Evolutionary conservation across 108 stramenopile species (phyloP).

Genomic region (Chaetoceros muelleri): DNA sequence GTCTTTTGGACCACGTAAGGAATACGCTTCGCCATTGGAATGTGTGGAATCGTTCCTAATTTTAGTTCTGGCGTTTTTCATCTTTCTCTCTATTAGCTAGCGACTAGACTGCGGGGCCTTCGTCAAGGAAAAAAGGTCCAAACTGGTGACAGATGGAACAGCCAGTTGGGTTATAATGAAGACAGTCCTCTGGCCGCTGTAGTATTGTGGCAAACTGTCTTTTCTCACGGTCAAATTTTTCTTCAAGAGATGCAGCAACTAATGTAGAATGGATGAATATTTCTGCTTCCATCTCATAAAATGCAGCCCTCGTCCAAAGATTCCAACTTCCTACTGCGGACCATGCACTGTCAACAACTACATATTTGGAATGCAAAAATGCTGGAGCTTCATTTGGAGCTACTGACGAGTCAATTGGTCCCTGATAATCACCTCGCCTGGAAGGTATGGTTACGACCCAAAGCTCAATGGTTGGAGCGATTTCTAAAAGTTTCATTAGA

Average conservation of each 20-base stretch:
- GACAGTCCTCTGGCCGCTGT: constrained; percentile 13
- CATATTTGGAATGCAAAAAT: constrained; percentile 22
- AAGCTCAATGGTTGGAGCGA: constrained; percentile 11
- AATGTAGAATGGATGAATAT: constrained; percentile 12
- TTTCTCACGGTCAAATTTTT: constrained; percentile 13
- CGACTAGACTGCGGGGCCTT: too few species aligned
- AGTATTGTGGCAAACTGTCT: constrained; percentile 7
- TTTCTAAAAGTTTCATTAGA: constrained; percentile 5
- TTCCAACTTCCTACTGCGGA: constrained; percentile 14
- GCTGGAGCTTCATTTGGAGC: constrained; percentile 9
- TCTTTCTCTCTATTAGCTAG: too few species aligned
- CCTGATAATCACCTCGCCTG: too few species aligned
- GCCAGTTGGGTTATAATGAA: constrained; percentile 12
- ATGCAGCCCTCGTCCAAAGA: constrained; percentile 14
- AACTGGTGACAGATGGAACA: constrained; percentile 15
- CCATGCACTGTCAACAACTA: constrained; percentile 17
- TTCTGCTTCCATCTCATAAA: constrained; percentile 18
- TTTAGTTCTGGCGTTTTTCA: too few species aligned
- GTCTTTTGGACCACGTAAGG: too few species aligned
- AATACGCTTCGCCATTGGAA: too few species aligned
- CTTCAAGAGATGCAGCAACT: constrained; percentile 5
- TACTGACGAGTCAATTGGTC: too few species aligned
- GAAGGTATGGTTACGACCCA: constrained; percentile 8
- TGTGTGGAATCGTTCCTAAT: too few species aligned
- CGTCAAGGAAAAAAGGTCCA: constrained; percentile 16